These are phyloP conservation scores for Coemansia sp. DNA, from an alignment of 192 early-diverging fungal genomes.

Conservation along the genomic window DNA sequence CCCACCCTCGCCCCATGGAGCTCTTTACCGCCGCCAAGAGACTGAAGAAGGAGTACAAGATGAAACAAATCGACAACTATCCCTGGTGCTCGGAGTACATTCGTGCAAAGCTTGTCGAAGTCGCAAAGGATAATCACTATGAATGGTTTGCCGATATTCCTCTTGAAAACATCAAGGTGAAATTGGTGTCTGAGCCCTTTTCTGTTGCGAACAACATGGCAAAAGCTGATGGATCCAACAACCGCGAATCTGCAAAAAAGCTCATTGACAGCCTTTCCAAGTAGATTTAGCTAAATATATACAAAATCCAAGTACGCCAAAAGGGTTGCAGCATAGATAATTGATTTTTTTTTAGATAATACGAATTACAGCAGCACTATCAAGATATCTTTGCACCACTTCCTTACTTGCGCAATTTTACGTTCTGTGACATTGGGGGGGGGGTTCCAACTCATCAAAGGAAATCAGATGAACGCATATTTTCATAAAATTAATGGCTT, in stretches of 20 bases:
- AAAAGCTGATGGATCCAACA: conserved; percentile 28
- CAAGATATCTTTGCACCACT: no score
- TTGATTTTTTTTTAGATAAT: no score
- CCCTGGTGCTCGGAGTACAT: conserved; percentile 45
- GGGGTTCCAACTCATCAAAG: no score
- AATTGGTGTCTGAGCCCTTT: conserved; percentile 44
- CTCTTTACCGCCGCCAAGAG: conserved; percentile 23
- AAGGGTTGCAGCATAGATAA: no score
- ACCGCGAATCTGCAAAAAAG: conserved; percentile 18
- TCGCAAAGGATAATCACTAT: conserved; percentile 3
- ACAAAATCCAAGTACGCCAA: no score
- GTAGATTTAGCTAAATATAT: neutral
- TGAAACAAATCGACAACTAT: conserved; percentile 29
- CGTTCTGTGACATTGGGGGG: no score
- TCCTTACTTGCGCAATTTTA: no score
- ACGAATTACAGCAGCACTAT: no score
- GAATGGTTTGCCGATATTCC: conserved; percentile 29
- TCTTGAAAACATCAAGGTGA: conserved; percentile 21
- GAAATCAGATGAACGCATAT: no score
- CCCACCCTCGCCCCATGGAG: conserved; percentile 42
- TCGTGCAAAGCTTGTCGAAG: conserved; percentile 29
- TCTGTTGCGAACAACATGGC: conserved; percentile 23
- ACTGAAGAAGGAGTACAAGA: conserved; percentile 36
- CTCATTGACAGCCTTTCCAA: neutral
- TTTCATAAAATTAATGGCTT: no score